Percentiles rank a stretch among this genome's conserved stretches.
Conservation (phyloP, 371 early-diverging fungal genomes). For the Syncephalis plumigaleata region DNA sequence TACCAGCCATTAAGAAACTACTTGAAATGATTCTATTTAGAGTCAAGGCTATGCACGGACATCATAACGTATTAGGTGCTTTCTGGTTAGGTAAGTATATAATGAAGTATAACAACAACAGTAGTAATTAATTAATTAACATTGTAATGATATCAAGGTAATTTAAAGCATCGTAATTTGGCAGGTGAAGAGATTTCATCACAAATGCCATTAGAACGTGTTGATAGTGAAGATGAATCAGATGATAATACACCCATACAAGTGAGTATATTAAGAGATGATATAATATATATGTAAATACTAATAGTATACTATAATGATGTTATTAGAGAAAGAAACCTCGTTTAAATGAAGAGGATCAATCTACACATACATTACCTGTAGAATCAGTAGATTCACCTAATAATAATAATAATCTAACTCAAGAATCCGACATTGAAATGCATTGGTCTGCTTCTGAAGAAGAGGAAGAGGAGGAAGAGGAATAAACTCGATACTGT, state of each 20-base stretch:
- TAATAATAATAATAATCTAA: too few species aligned
- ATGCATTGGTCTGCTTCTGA: too few species aligned
- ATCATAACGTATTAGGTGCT: conserved; percentile 38
- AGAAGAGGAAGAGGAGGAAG: not conserved
- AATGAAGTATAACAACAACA: not conserved
- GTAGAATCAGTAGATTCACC: too few species aligned
- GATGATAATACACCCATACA: not conserved
- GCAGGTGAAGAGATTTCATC: conserved; percentile 51
- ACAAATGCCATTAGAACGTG: conserved; percentile 29
- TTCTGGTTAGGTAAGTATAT: conserved; percentile 31
- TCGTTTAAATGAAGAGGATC: too few species aligned
- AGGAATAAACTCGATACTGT: not conserved
- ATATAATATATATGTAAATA: not conserved
- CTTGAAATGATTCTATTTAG: conserved; percentile 58
- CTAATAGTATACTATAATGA: not conserved
- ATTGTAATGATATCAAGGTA: too few species aligned
- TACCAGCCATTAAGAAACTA: conserved; percentile 49
- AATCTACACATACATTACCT: too few species aligned
- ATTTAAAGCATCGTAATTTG: conserved; percentile 49
- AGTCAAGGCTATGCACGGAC: conserved; percentile 52
- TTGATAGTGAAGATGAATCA: conserved; percentile 5
- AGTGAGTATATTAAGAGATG: not conserved
- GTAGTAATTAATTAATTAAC: not conserved
- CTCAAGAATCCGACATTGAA: too few species aligned
- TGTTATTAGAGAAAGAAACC: too few species aligned